phyloP scores from a whole-genome alignment of 306 rosid species.

The Canavalia gladiata region DNA sequence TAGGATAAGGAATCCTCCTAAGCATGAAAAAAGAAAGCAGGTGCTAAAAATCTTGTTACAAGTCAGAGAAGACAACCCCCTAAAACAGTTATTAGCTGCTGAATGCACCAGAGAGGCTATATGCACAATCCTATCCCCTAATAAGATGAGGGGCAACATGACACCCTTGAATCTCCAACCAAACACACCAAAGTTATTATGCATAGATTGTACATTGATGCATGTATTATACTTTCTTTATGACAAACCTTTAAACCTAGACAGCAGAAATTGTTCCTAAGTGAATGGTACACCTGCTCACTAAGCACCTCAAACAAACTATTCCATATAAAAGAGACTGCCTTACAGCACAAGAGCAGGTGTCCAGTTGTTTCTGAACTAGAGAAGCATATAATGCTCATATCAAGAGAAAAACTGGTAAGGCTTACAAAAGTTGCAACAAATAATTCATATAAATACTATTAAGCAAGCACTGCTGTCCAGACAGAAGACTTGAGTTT shows the following conservation, averaged over 20 bases:
- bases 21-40: neutral
- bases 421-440: constrained; percentile 4
- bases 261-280: constrained; percentile 1
- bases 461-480: neutral
- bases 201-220: neutral
- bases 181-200: neutral
- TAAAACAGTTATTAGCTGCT: neutral
- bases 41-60: neutral
- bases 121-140: neutral
- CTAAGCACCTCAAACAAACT: neutral
- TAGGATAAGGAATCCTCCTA: neutral
- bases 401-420: neutral
- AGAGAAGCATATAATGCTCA: neutral
- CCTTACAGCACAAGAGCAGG: neutral
- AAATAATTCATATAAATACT: neutral
- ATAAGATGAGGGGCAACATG: neutral
- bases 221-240: neutral
- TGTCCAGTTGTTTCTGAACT: constrained; percentile 3
- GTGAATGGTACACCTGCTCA: neutral
- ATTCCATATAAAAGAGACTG: neutral
- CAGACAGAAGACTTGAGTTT: neutral
- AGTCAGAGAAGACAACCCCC: neutral
- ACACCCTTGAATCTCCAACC: constrained; percentile 12
- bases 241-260: neutral
- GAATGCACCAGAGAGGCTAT: neutral